phyloP scores from a whole-genome alignment of 83 land plant species.

The Picea abies region DNA sequence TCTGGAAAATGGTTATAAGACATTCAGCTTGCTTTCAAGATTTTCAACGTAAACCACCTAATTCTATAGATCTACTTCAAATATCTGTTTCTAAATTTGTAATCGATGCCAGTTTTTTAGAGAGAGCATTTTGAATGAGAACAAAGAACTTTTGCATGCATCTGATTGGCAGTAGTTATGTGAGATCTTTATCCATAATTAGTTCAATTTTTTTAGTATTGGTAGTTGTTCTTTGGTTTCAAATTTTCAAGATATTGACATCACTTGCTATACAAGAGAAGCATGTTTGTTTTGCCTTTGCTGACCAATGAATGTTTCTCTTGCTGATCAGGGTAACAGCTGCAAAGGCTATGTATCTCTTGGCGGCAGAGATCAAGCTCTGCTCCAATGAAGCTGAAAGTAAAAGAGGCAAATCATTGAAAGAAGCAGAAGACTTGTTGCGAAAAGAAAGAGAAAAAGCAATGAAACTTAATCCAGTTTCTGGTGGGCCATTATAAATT shows the following conservation, averaged over 20 bases:
- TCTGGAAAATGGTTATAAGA: neutral
- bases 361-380: neutral
- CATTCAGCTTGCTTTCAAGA: neutral
- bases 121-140: neutral
- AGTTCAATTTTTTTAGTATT: neutral
- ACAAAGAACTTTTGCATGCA: neutral
- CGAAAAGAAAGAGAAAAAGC: slow-evolving; percentile 3
- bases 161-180: neutral
- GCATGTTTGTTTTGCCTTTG: neutral
- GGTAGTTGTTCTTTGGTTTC: neutral
- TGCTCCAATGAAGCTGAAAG: slow-evolving; percentile 13
- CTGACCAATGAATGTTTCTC: neutral
- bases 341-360: slow-evolving; percentile 14
- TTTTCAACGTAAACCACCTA: neutral
- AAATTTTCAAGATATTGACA: neutral
- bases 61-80: neutral
- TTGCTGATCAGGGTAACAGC: slow-evolving; percentile 6
- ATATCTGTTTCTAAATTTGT: neutral
- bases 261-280: neutral
- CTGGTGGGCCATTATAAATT: neutral
- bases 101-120: neutral
- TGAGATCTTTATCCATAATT: neutral
- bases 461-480: slow-evolving; percentile 3
- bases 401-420: neutral
- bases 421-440: slow-evolving; percentile 13